Evolutionary conservation across 495 filamentous ascomycete species (phyloP), one percentile per base, ranked within the genome.

Genomic region (Sabuloglossum arenarium): DNA sequence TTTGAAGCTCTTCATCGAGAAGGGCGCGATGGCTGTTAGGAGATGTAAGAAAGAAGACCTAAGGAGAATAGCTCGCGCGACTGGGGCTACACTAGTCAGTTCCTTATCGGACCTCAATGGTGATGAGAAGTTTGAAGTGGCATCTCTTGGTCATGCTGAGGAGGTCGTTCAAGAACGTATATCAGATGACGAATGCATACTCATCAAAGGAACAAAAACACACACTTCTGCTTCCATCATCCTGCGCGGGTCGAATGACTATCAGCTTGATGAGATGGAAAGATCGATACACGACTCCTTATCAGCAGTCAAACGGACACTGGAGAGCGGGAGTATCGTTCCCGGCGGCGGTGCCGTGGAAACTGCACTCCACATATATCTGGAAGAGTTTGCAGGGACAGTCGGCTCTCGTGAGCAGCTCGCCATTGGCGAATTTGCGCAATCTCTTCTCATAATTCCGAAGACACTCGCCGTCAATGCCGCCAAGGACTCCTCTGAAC

Each of bases 11-110:
- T 97, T 99, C 64, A 76, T 97, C 54, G 93, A 99, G 75, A 82
- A 78, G 67, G 89, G 89, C 56, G 89, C 88, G 56, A 96, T 99
- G 86, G 91, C 84, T 16, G 88, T 99, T 23, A 81, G 91, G 49
- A 77, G 91, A 61, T 96, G 90, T 70, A 99, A 99, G 75, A 99
- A 99, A 77, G 91, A 99, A 70, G 91, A 99, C 63, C 76, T 99
- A 54, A 76, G 91, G 63, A 81, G 91, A 55, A 97, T 99, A 67
- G 90, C 93, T 29, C 95, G 86, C 72, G 91, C 91, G 12, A 94
- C 90, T 6, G 91, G 91, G 47, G 93, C 93, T 14, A 94, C 88
- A 21, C 76, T 99, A 28, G 74, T 99, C 60, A 86, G 82, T 75
- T 82, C 88, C 5, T 76, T 99, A 21, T 95, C 91, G 11, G 94